Percentiles rank a stretch among this genome's conserved stretches.
These are phyloP conservation scores for Opeltia flavorubescens DNA, from an alignment of 495 filamentous ascomycete genomes.

Conservation along the genomic window DNA sequence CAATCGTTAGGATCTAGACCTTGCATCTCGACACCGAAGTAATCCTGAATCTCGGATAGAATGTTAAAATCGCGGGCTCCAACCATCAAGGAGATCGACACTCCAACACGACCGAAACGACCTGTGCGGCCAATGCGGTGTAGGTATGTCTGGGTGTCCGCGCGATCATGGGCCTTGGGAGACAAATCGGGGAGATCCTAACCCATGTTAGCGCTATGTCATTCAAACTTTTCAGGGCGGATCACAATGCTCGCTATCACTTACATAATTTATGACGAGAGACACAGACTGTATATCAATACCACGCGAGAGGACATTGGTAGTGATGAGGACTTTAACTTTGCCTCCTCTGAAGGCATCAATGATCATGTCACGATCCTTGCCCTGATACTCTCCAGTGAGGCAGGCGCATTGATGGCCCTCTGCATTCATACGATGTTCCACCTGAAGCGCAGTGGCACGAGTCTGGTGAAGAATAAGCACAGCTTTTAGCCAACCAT, in stretches of 20 bases:
- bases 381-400: constrained; percentile 72
- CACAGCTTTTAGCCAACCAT: neutral
- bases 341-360: constrained; percentile 73
- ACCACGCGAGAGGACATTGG: constrained; percentile 90
- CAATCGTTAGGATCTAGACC: constrained; percentile 57
- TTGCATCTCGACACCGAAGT: constrained; percentile 48
- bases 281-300: constrained; percentile 95
- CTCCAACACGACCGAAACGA: constrained; percentile 93
- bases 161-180: constrained; percentile 27
- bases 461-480: constrained; percentile 42
- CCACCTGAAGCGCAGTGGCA: constrained; percentile 65
- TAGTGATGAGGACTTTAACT: constrained; percentile 96
- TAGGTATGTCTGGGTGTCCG: constrained; percentile 88
- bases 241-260: constrained; percentile 2
- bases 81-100: constrained; percentile 81
- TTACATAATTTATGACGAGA: constrained; percentile 89
- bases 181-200: constrained; percentile 40
- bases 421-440: constrained; percentile 70
- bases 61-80: constrained; percentile 62
- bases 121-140: constrained; percentile 97
- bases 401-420: constrained; percentile 83
- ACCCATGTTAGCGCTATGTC: neutral
- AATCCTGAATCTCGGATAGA: constrained; percentile 59
- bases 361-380: constrained; percentile 70
- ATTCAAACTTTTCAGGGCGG: neutral